A percentile compares a stretch with the other conserved stretches of the same genome.
Conservation (phyloP, 2,329 filamentous ascomycete species). For the Ophiosphaerella herpotricha region DNA sequence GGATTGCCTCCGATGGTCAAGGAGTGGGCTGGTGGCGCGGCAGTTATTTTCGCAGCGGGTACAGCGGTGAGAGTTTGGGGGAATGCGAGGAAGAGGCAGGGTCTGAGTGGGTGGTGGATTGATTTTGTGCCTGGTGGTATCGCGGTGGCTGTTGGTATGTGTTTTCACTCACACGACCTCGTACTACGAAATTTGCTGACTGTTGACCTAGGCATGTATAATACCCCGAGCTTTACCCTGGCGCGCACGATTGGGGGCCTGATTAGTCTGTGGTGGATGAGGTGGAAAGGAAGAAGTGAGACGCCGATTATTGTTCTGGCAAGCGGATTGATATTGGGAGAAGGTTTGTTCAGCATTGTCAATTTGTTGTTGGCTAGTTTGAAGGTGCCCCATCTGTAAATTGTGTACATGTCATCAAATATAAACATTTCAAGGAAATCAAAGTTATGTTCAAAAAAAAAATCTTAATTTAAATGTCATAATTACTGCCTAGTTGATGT, state of each 20-base stretch:
- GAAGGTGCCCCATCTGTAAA: constrained; percentile 70
- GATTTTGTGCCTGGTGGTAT: constrained; percentile 87
- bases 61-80: constrained; percentile 68
- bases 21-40: constrained; percentile 78
- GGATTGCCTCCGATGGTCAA: constrained; percentile 83
- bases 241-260: constrained; percentile 80
- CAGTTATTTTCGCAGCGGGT: constrained; percentile 70
- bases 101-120: constrained; percentile 63
- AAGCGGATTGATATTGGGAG: constrained; percentile 76
- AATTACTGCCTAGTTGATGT: not conserved
- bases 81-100: constrained; percentile 36
- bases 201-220: constrained; percentile 79
- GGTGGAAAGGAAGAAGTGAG: constrained; percentile 53
- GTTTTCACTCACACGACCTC: not conserved
- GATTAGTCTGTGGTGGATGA: constrained; percentile 7
- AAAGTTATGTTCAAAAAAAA: too few relatives aligned
- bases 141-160: constrained; percentile 85
- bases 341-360: constrained; percentile 80
- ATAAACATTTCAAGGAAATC: too few relatives aligned
- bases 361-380: constrained; percentile 82
- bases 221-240: constrained; percentile 92
- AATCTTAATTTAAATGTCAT: too few relatives aligned
- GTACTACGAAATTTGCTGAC: constrained; percentile 1
- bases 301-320: constrained; percentile 89
- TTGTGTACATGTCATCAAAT: not conserved